Conservation (phyloP, 305 asterid species). For the Caryopteris hybrid region DNA sequence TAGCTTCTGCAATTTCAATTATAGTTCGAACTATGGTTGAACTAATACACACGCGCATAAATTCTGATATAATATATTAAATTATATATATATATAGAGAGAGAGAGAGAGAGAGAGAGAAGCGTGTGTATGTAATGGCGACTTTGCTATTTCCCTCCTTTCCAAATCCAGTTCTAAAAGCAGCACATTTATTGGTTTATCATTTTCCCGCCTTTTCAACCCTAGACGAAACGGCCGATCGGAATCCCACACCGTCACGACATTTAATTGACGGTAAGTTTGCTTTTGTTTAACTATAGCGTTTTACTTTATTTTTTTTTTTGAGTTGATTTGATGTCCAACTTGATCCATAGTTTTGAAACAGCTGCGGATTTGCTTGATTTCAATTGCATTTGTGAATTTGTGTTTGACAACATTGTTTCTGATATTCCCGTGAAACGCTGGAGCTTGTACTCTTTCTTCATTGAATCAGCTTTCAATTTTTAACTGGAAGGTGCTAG, state of each 20-base stretch:
- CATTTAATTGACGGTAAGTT: slow-evolving; percentile 4
- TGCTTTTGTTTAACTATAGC: no score
- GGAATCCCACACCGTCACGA: neutral
- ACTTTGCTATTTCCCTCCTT: no score
- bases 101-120: no score
- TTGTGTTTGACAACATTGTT: neutral
- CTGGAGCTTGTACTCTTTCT: neutral
- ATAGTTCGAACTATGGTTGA: no score
- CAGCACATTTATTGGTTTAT: neutral
- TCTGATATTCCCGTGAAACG: neutral
- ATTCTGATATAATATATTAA: no score
- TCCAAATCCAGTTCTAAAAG: neutral
- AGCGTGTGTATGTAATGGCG: no score
- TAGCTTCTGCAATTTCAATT: no score
- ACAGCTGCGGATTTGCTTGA: neutral
- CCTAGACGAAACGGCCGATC: slow-evolving; percentile 9
- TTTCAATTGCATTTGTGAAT: neutral
- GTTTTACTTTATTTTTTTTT: neutral
- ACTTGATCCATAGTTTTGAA: neutral
- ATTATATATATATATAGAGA: no score
- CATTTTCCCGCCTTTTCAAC: slow-evolving; percentile 25
- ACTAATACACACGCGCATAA: no score
- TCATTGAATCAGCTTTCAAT: neutral
- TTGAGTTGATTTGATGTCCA: neutral
- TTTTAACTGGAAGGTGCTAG: neutral